Percentiles rank a stretch among this genome's conserved stretches.
These are phyloP conservation scores for Hysterium pulicare DNA, from an alignment of 2,329 filamentous ascomycete species.

Conservation along the genomic window DNA sequence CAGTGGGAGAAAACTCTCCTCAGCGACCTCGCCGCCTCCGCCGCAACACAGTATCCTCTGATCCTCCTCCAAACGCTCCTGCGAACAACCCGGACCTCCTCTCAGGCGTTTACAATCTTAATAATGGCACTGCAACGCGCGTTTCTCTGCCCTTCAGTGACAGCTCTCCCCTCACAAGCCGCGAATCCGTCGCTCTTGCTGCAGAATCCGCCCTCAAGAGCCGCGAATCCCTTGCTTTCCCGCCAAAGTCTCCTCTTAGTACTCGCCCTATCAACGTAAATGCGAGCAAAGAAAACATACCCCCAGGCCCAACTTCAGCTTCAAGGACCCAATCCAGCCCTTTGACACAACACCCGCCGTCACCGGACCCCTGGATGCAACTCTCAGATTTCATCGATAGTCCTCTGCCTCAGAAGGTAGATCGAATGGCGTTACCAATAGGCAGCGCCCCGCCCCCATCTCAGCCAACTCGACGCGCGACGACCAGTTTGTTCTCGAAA, in stretches of 20 bases:
- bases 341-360: slow-evolving; percentile 24
- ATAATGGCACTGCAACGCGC: too few species aligned
- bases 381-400: slow-evolving; percentile 19
- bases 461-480: background rate
- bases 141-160: slow-evolving; percentile 27
- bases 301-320: too few species aligned
- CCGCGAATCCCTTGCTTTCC: slow-evolving; percentile 8
- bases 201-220: slow-evolving; percentile 10
- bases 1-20: slow-evolving; percentile 1
- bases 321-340: slow-evolving; percentile 32
- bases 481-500: background rate
- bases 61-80: too few species aligned
- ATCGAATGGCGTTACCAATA: slow-evolving; percentile 32
- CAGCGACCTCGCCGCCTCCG: background rate
- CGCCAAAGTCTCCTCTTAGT: slow-evolving; percentile 19
- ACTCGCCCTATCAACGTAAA: slow-evolving; percentile 13
- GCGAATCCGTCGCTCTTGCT: slow-evolving; percentile 17
- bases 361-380: slow-evolving; percentile 30
- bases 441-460: slow-evolving; percentile 23
- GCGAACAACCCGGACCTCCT: too few species aligned
- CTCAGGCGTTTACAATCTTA: too few species aligned
- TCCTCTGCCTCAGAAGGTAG: slow-evolving; percentile 25
- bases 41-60: background rate
- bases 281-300: slow-evolving; percentile 21
- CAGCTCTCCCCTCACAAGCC: too few species aligned